Evolutionary conservation across 2,329 filamentous ascomycete species (phyloP).

Genomic region (Beauveria pseudobassiana): DNA sequence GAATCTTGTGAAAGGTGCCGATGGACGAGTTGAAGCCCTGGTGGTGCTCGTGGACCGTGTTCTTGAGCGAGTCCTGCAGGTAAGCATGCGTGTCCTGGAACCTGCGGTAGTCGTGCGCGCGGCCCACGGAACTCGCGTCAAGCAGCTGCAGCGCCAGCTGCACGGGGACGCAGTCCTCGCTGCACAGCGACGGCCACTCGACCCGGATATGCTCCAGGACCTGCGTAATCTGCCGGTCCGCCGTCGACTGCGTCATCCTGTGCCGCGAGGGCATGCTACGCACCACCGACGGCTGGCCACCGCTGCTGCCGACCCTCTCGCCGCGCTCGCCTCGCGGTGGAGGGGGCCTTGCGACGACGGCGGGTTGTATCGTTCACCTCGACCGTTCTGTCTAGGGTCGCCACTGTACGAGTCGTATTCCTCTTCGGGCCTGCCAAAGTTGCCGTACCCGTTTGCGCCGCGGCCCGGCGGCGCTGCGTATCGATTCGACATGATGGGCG

Average conservation of each 20-base stretch:
- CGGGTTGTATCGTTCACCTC: constrained; percentile 5
- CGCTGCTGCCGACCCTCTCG: constrained; percentile 30
- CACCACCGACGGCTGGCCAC: constrained; percentile 21
- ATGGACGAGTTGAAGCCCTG: constrained; percentile 99
- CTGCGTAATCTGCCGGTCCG: constrained; percentile 49
- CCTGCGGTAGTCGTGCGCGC: constrained; percentile 78
- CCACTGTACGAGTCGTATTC: constrained; percentile 45
- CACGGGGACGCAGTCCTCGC: constrained; percentile 82
- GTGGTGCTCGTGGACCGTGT: constrained; percentile 96
- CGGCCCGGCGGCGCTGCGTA: constrained; percentile 34
- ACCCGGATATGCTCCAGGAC: constrained; percentile 76
- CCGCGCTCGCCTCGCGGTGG: constrained; percentile 25
- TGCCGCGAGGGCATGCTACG: constrained; percentile 29
- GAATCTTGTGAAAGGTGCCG: constrained; percentile 97
- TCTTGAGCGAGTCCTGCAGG: constrained; percentile 86
- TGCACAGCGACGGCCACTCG: constrained; percentile 89
- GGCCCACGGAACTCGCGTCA: constrained; percentile 86
- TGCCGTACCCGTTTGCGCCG: constrained; percentile 36
- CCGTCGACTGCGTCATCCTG: constrained; percentile 37
- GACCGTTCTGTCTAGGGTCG: constrained; percentile 21
- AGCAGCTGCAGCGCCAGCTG: constrained; percentile 92
- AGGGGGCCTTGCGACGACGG: constrained; percentile 21
- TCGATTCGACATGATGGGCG: constrained; percentile 41
- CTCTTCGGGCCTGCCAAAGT: constrained; percentile 31
- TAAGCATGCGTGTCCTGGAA: constrained; percentile 80